Base-by-base conservation (phyloP, 2,329 filamentous ascomycete species). In the Epichloe glyceriae region DNA sequence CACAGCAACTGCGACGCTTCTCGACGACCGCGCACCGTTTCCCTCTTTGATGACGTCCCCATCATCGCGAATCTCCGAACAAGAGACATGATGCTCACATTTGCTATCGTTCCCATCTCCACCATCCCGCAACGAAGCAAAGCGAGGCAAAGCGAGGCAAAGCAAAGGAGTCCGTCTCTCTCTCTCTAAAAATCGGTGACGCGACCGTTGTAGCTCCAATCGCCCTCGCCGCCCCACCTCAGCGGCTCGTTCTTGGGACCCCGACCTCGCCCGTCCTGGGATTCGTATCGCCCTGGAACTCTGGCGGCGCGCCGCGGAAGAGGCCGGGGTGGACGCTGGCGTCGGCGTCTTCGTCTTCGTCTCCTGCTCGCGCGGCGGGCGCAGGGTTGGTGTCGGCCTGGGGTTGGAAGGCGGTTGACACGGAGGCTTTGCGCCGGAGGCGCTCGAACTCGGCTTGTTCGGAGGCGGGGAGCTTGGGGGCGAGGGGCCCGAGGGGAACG, bases 181-280 rank as follows among this genome's bases (percentile, higher is more conserved):
- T n/a, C n/a, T 20, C 17, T 6, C 10, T 58, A 82, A 54, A 98
- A 98, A 69, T 98, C 93, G 22, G 91, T 97, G 50, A 94, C 90
- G 56, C 91, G 75, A 45, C 93, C 93, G 67, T 96, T 96, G 67
- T 87, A 98, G 66, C 88, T 96, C 85, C 90, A 98, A 60, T 84
- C 80, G 1, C 87, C 83, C 0, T 61, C 64, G 17, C 76, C 73
- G 0, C 89, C 89, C 91, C 91, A 96, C 60, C 90, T 73, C 64
- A 97, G 63, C 48, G 93, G 93, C 69, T 98, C 91, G 63, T 95
- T 97, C 81, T 97, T 98, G 5, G 93, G 93, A 1, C 93, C 93
- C 93, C 93, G 11, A 96, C 81, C 74, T 98, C 93, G 22, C 93
- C 93, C 1, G 93, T 98, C 73, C 84, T 85, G 3, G 93, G 93